phyloP scores from a whole-genome alignment of 352 stramenopile genomes.

The Phytopythium delawarense region DNA sequence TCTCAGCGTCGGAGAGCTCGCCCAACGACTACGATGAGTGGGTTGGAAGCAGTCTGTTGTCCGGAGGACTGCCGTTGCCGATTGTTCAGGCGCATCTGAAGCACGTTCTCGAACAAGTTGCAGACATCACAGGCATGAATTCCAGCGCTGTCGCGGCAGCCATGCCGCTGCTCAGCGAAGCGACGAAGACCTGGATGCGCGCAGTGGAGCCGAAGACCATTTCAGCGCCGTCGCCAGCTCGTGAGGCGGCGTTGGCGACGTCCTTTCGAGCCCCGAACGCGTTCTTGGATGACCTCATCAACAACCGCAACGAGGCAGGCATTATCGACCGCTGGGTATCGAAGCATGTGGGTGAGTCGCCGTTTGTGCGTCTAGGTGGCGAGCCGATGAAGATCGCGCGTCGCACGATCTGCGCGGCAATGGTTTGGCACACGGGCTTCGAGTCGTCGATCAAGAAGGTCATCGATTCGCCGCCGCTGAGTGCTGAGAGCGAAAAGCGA shows the following conservation, averaged over 20 bases:
- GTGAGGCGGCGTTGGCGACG: conserved; percentile 12
- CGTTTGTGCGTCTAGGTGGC: conserved; percentile 71
- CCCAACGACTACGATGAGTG: conserved; percentile 81
- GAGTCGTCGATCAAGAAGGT: conserved; percentile 55
- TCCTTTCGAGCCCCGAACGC: conserved; percentile 18
- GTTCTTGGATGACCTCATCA: conserved; percentile 73
- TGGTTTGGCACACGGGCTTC: conserved; percentile 88
- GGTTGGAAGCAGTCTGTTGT: conserved; percentile 67
- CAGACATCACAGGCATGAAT: conserved; percentile 43
- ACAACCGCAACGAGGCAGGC: conserved; percentile 48
- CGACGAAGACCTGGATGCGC: conserved; percentile 48
- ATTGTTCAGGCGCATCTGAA: conserved; percentile 66
- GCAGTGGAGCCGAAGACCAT: conserved; percentile 62
- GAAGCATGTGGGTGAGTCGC: conserved; percentile 79
- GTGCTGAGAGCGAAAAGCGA: conserved; percentile 58
- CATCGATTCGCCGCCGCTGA: conserved; percentile 37
- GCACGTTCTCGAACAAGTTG: conserved; percentile 39
- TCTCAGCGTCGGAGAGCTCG: conserved; percentile 52
- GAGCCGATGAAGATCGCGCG: conserved; percentile 87
- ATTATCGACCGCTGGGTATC: conserved; percentile 75
- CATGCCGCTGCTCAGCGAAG: conserved; percentile 39
- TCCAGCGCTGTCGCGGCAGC: conserved; percentile 8
- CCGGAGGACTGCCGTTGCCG: conserved; percentile 58
- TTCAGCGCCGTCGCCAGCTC: conserved; percentile 18
- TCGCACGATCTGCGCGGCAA: conserved; percentile 77